Evolutionary conservation across 176 grass and related monocot genomes (phyloP).

Genomic region (Eleusine indica): DNA sequence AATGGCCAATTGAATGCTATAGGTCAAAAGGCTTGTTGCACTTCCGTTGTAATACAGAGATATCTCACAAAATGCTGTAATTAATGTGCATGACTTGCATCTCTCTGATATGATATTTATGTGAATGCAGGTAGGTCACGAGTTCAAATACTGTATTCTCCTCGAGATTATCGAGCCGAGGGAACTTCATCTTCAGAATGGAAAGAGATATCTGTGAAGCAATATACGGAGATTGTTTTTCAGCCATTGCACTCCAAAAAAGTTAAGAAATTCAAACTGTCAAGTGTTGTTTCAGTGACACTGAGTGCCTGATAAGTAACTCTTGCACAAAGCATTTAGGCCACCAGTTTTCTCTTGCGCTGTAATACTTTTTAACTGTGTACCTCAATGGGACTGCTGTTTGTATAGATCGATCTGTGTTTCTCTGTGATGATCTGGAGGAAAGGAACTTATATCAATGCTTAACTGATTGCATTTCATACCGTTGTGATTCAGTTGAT

Average conservation of each 20-base stretch:
- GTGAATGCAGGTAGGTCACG: constrained; percentile 64
- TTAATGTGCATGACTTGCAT: not conserved
- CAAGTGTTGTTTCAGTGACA: constrained; percentile 53
- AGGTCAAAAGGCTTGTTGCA: not conserved
- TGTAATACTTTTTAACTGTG: not conserved
- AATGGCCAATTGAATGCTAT: not conserved
- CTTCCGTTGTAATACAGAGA: not conserved
- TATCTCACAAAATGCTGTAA: not conserved
- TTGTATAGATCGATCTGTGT: constrained; percentile 20
- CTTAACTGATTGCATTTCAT: not conserved
- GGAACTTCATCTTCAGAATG: constrained; percentile 66
- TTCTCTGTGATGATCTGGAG: constrained; percentile 16
- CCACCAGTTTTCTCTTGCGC: not conserved
- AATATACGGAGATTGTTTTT: constrained; percentile 67
- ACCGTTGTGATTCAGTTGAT: not conserved
- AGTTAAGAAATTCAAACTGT: constrained; percentile 70
- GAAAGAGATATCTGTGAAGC: constrained; percentile 77
- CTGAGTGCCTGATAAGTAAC: constrained; percentile 55
- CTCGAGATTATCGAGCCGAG: constrained; percentile 68
- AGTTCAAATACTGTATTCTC: constrained; percentile 67
- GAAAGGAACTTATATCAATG: constrained; percentile 15
- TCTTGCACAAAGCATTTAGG: not conserved
- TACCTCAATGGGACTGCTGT: not conserved
- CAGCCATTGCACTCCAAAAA: constrained; percentile 74
- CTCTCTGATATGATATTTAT: constrained; percentile 15